A percentile compares a stretch with the other conserved stretches of the same genome.
These are phyloP conservation scores for Backusella tarrabulga DNA, from an alignment of 192 early-diverging fungal genomes.

Conservation along the genomic window DNA sequence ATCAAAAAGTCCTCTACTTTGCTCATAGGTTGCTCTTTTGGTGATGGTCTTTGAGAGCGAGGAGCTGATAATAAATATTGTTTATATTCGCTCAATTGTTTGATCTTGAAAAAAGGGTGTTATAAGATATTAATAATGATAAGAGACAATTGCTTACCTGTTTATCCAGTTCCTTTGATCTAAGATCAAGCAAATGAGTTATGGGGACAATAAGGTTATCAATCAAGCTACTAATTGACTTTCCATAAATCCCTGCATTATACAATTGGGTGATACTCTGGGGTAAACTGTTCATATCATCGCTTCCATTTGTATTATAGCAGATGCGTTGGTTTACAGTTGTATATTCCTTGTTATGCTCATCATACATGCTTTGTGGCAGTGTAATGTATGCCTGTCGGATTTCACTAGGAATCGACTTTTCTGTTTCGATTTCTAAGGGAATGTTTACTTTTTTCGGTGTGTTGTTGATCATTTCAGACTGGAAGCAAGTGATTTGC, in stretches of 20 bases:
- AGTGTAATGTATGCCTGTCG: conserved; percentile 37
- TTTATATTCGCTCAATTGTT: not conserved
- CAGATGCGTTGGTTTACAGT: not conserved
- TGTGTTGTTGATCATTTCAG: conserved; percentile 21
- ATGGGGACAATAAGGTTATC: conserved; percentile 44
- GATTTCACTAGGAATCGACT: conserved; percentile 19
- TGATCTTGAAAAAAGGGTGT: not conserved
- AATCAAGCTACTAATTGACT: conserved; percentile 40
- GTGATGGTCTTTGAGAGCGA: not conserved
- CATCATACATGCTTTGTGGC: conserved; percentile 40
- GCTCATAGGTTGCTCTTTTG: not conserved
- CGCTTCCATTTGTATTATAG: not conserved
- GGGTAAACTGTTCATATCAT: conserved; percentile 19
- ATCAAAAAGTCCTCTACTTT: not conserved
- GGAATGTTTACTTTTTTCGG: conserved; percentile 4
- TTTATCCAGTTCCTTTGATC: conserved; percentile 11
- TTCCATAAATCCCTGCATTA: conserved; percentile 46
- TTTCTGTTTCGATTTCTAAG: not conserved
- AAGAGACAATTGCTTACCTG: not conserved
- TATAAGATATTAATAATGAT: not conserved
- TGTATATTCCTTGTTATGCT: conserved; percentile 39
- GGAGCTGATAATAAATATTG: not conserved
- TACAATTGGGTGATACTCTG: conserved; percentile 40
- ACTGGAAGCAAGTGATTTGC: conserved; percentile 49
- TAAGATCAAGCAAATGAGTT: conserved; percentile 20